These are phyloP conservation scores for Anisodus acutangulus DNA, from an alignment of 257 asterid species.

Conservation along the genomic window DNA sequence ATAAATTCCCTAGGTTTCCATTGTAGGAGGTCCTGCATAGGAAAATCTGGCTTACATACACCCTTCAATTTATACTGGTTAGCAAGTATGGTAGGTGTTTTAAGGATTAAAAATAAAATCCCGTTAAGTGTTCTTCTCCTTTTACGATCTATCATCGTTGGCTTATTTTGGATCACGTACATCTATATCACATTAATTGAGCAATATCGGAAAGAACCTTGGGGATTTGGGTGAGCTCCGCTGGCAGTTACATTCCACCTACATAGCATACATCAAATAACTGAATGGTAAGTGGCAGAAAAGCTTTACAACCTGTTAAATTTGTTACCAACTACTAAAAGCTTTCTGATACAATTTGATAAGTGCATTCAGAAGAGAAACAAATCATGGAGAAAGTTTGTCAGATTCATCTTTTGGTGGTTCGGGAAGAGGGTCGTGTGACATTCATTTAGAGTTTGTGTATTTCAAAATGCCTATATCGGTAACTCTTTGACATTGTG, in stretches of 20 bases:
- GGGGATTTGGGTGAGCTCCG: slow-evolving; percentile 98
- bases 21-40: slow-evolving; percentile 68
- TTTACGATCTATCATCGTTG: slow-evolving; percentile 62
- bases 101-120: slow-evolving; percentile 72
- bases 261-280: slow-evolving; percentile 28
- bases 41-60: slow-evolving; percentile 87
- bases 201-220: slow-evolving; percentile 94
- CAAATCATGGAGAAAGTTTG: slow-evolving; percentile 80
- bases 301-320: not conserved
- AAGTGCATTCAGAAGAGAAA: slow-evolving; percentile 21
- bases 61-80: slow-evolving; percentile 73
- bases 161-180: slow-evolving; percentile 70
- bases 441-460: slow-evolving; percentile 84
- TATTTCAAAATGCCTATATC: slow-evolving; percentile 93
- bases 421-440: slow-evolving; percentile 89
- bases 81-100: slow-evolving; percentile 90
- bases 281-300: not conserved
- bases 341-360: not conserved
- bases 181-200: slow-evolving; percentile 91
- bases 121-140: slow-evolving; percentile 78
- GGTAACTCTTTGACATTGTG: slow-evolving; percentile 83
- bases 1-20: slow-evolving; percentile 88
- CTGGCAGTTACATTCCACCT: slow-evolving; percentile 99
- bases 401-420: slow-evolving; percentile 87
- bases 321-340: not conserved